phyloP scores from a whole-genome alignment of 2,329 filamentous ascomycete species.

The Cryphonectria nitschkei region DNA sequence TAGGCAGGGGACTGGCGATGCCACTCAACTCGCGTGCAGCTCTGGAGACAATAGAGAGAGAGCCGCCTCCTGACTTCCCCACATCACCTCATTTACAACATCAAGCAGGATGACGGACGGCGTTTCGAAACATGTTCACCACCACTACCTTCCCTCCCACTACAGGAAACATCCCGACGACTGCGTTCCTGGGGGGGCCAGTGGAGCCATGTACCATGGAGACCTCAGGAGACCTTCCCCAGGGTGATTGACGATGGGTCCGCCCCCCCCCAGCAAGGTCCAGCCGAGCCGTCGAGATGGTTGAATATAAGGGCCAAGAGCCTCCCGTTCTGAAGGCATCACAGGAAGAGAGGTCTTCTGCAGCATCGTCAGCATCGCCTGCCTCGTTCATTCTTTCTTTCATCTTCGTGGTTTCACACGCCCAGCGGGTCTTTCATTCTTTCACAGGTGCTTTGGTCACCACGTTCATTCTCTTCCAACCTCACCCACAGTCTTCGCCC shows the following conservation, averaged over 20 bases:
- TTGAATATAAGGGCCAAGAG: conserved; percentile 6
- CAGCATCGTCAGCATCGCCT: conserved; percentile 21
- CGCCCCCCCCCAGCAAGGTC: background rate
- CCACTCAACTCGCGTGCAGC: background rate
- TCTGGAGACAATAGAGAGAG: background rate
- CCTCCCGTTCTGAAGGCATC: background rate
- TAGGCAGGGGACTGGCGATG: conserved; percentile 19
- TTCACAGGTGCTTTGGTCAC: conserved; percentile 27
- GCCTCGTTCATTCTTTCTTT: conserved; percentile 17
- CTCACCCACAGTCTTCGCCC: conserved; percentile 6
- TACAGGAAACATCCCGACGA: background rate
- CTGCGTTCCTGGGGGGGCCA: background rate
- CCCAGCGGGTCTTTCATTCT: conserved; percentile 28
- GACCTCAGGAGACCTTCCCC: background rate
- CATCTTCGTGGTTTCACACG: conserved; percentile 2
- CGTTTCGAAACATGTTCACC: conserved; percentile 27
- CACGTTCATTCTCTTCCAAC: conserved; percentile 23
- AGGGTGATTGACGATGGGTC: background rate
- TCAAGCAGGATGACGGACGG: conserved; percentile 19
- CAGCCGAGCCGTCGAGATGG: background rate
- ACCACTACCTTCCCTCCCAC: background rate
- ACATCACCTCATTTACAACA: conserved; percentile 23
- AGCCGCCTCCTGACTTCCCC: conserved; percentile 18
- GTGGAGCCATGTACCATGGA: background rate
- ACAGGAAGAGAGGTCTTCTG: background rate